Percentiles rank a stretch among this genome's conserved stretches.
Evolutionary conservation across 2,329 filamentous ascomycete species (phyloP).

Genomic region (Microthyrium microscopicum): DNA sequence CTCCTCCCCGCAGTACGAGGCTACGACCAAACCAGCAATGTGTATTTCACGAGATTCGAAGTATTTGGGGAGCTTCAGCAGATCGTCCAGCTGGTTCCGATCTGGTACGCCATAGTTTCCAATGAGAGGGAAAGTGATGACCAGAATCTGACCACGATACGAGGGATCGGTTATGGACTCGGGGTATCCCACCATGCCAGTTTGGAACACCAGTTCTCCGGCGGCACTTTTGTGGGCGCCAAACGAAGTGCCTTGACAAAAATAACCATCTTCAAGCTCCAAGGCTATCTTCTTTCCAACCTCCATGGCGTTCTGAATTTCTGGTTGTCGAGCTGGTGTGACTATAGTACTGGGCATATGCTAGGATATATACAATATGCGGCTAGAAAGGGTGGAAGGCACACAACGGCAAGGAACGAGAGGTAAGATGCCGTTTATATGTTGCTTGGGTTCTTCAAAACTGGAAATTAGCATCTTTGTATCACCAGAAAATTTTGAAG

Average conservation of each 20-base stretch:
- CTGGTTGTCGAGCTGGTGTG: no score
- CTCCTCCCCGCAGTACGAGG: slow-evolving; percentile 85
- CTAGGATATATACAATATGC: no score
- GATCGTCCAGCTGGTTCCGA: slow-evolving; percentile 58
- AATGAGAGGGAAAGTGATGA: slow-evolving; percentile 87
- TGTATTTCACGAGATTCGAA: slow-evolving; percentile 91
- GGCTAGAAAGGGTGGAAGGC: no score
- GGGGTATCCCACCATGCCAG: slow-evolving; percentile 96
- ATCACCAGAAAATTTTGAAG: no score
- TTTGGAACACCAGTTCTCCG: slow-evolving; percentile 97
- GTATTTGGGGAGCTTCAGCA: slow-evolving; percentile 74
- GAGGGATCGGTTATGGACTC: slow-evolving; percentile 83
- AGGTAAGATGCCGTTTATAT: no score
- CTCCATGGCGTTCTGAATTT: no score
- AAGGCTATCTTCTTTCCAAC: slow-evolving; percentile 66
- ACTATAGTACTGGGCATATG: no score
- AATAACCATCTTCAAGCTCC: slow-evolving; percentile 80
- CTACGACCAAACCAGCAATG: slow-evolving; percentile 77
- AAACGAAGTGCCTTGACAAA: slow-evolving; percentile 92
- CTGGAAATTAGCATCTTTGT: no score
- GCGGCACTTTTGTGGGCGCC: slow-evolving; percentile 87
- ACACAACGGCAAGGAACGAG: no score
- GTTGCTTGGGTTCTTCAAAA: no score
- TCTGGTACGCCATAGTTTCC: slow-evolving; percentile 97
- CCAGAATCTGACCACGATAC: slow-evolving; percentile 83